Conservation (phyloP, 148 eudicot genomes). For the Rhododendron mucronatum region DNA sequence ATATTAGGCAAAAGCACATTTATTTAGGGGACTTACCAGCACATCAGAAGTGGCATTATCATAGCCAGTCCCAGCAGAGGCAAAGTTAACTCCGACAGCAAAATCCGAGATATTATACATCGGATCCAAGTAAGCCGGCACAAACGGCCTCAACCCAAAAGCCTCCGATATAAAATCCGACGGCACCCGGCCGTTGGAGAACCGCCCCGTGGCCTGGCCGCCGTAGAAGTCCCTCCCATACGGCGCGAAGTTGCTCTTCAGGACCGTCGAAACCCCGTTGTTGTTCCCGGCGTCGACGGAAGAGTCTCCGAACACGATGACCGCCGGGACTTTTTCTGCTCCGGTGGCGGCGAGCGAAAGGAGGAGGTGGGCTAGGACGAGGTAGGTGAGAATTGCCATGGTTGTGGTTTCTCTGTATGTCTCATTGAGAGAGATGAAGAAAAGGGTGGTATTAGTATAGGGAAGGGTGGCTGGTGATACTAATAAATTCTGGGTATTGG, state of each 20-base stretch:
- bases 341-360: not conserved
- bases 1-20: not conserved
- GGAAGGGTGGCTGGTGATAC: not conserved
- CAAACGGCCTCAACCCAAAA: conserved; percentile 55
- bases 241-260: conserved; percentile 71
- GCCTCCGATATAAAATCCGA: conserved; percentile 74
- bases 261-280: conserved; percentile 51
- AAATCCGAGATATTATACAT: conserved; percentile 58
- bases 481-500: not conserved
- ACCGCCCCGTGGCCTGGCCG: conserved; percentile 72
- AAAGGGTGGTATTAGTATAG: not conserved
- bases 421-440: not conserved
- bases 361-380: not conserved
- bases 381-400: not conserved
- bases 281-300: conserved; percentile 92
- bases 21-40: conserved; percentile 41
- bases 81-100: conserved; percentile 78
- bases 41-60: conserved; percentile 83
- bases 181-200: conserved; percentile 73
- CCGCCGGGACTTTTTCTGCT: conserved; percentile 50
- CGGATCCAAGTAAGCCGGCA: conserved; percentile 87
- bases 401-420: not conserved
- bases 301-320: conserved; percentile 90
- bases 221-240: conserved; percentile 77
- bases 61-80: conserved; percentile 93